A percentile compares a stretch with the other conserved stretches of the same genome.
Evolutionary conservation across 192 early-diverging fungal genomes (phyloP).

Genomic region (Backusella tarrabulga): DNA sequence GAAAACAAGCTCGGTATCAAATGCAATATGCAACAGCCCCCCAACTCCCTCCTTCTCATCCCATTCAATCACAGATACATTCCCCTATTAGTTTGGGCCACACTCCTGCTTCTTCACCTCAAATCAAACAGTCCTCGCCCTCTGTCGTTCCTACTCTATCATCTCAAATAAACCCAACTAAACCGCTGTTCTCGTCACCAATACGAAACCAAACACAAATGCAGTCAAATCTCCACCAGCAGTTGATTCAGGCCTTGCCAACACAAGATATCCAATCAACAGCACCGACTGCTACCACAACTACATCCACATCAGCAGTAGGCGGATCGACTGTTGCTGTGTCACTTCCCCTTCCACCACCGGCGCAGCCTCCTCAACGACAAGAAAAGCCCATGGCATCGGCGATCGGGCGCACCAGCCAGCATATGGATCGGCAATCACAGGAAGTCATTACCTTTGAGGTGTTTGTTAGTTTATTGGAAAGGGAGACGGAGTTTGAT

Average conservation of each 20-base stretch:
- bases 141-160: slow-evolving; percentile 3
- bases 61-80: slow-evolving; percentile 14
- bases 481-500: slow-evolving; percentile 25
- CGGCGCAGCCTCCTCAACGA: background rate
- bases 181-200: background rate
- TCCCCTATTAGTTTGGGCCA: slow-evolving; percentile 15
- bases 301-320: background rate
- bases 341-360: background rate
- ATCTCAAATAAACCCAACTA: background rate
- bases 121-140: slow-evolving; percentile 13
- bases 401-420: background rate
- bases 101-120: slow-evolving; percentile 13
- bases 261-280: slow-evolving; percentile 15
- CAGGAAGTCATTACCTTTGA: slow-evolving; percentile 17
- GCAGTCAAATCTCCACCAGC: slow-evolving; percentile 1
- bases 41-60: slow-evolving; percentile 7
- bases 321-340: background rate
- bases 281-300: background rate
- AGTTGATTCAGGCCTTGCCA: background rate
- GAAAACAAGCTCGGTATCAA: slow-evolving; percentile 16
- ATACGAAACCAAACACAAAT: slow-evolving; percentile 13
- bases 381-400: background rate
- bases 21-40: slow-evolving; percentile 13
- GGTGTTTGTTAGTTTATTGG: slow-evolving; percentile 19
- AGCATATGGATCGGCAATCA: slow-evolving; percentile 7